Evolutionary conservation across 805 yeast species (phyloP).

Genomic region (Teunomyces stri): DNA sequence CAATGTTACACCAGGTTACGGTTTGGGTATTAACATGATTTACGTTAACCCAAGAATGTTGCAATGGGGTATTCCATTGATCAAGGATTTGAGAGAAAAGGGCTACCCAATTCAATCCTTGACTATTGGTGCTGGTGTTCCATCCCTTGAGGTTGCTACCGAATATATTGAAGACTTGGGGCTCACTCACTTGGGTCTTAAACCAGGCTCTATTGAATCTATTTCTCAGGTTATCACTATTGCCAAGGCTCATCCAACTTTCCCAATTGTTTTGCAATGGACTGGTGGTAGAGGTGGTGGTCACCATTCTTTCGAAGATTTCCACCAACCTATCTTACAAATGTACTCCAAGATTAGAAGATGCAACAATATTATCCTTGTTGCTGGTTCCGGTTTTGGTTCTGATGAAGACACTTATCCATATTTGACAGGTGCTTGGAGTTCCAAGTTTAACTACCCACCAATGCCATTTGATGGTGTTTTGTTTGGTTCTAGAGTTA

Average conservation of each 20-base stretch:
- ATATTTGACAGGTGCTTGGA: slow-evolving; percentile 96
- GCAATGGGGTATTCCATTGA: slow-evolving; percentile 98
- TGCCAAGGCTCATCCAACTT: slow-evolving; percentile 91
- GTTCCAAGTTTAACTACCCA: slow-evolving; percentile 82
- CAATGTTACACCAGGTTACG: slow-evolving; percentile 74
- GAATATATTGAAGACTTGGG: slow-evolving; percentile 94
- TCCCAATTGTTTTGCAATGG: slow-evolving; percentile 99
- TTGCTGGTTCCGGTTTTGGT: slow-evolving; percentile 99
- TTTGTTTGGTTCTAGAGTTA: slow-evolving; percentile 91
- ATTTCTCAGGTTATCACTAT: slow-evolving; percentile 82
- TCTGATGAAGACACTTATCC: slow-evolving; percentile 96
- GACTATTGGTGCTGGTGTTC: slow-evolving; percentile 99
- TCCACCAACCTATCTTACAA: slow-evolving; percentile 95
- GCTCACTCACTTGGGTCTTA: slow-evolving; percentile 89
- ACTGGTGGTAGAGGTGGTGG: slow-evolving; percentile 99
- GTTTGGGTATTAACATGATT: slow-evolving; percentile 87
- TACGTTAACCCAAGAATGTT: slow-evolving; percentile 97
- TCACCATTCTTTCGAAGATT: slow-evolving; percentile 98
- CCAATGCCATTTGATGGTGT: slow-evolving; percentile 99
- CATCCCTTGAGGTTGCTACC: slow-evolving; percentile 93
- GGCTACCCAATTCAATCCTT: slow-evolving; percentile 96
- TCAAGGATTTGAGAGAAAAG: slow-evolving; percentile 79
- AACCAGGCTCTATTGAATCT: slow-evolving; percentile 96
- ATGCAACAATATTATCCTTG: slow-evolving; percentile 80
- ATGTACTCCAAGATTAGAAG: slow-evolving; percentile 95